Base-by-base conservation (phyloP, 768 basidiomycete species). In the Rhizopogon sp. region DNA sequence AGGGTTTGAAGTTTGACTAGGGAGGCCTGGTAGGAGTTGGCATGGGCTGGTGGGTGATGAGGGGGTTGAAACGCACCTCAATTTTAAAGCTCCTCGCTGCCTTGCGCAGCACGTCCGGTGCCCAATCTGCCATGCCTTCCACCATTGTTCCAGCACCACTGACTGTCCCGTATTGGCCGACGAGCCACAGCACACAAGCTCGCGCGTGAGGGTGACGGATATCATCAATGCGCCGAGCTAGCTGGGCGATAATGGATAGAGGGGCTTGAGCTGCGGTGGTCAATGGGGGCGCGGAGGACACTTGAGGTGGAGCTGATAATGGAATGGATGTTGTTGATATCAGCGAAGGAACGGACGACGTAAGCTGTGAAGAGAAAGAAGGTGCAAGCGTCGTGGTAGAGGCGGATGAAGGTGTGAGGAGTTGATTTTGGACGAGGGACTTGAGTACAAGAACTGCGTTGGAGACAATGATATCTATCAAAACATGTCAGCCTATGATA, bases 161-260 rank as follows among this genome's bases (percentile, higher is more conserved):
- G 6, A 70, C 67, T 13, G 77, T 77, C 16, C 88, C 82, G 65
- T 92, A 92, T 67, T 97, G 93, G 0, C 96, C 95, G 0, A 93
- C 93, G 0, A 98, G 81, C 93, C 96, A 97, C 25, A 93, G 72
- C 1, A 98, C 84, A 60, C 90, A 93, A 0, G 95, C 93, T 31
- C 91, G 76, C 1, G 95, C 93, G 62, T 84, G 80, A 1, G 85
- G 76, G 61, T 94, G 90, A 6, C 75, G 79, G 50, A 98, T 90
- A 50, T 84, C 85, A 46, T 93, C 90, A 44, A 96, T 79, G 33
- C 81, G 79, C 47, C 81, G 77, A 0, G 93, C 91, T 6, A 98
- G 82, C 37, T 84, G 82, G 3, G 84, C 79, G n/a, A 96, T 85
- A 58, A 96, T 88, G 7, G 76, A 72, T 9, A 87, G 66, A 0